Evolutionary conservation across 108 stramenopile species (phyloP), one percentile per base, ranked within the genome.

Genomic region (Schizochytrium sp.): DNA sequence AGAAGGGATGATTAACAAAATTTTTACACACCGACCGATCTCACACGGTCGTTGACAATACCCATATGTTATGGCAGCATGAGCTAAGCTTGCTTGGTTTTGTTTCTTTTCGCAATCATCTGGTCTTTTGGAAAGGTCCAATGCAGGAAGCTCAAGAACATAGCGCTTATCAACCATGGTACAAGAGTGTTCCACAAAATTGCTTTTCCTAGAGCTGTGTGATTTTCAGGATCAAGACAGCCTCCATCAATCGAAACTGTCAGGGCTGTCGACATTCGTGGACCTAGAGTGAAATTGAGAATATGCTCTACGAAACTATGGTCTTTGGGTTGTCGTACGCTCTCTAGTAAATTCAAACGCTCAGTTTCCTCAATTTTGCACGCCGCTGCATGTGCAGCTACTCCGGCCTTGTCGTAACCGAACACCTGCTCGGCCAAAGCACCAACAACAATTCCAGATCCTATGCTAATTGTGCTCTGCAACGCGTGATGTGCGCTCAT

Each of bases 401-500:
- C 53, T 17, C 50, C 76, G 49, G 49, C 8, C 5, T n/a, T 12
- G 47, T 83, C 76, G 28, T 83, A 83, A 38, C 76, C 76, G 28
- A 83, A 83, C 5, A 55, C 76, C n/a, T 55, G 47, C 76, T 83
- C 76, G 49, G 76, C 76, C 38, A 83, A 53, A 10, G 53, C 53
- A n/a, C 76, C 76, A 17, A 83, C 76, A 5, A 42, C 76, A 28
- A 55, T 49, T 5, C 76, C 76, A 19, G 76, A 49, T n/a, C 47
- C 50, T 15, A 83, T 55, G 53, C 50, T 55, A 42, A 83, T 55
- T 5, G 53, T 83, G 13, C 50, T 55, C 76, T 83, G 50, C 50
- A 83, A 28, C 10, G 76, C 76, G 47, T 55, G 53, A 55, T 83
- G 76, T 38, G 38, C 38, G 50, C 76, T 55, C 47, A 55, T 55